Evolutionary conservation across 306 rosid genomes (phyloP).

Genomic region (Trifolium dubium): DNA sequence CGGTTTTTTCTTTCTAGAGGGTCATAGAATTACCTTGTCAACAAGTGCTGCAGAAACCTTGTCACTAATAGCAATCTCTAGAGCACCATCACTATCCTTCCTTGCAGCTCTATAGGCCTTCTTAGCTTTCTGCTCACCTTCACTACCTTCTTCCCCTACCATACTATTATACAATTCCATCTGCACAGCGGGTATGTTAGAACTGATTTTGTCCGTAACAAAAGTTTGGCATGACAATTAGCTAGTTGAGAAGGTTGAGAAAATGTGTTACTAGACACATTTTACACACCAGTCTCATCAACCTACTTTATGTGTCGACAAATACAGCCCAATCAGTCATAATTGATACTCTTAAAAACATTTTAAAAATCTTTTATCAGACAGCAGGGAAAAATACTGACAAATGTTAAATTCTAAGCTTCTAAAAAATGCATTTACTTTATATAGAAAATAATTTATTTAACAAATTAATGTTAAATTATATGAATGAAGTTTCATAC

Average conservation of each 20-base stretch:
- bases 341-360: not conserved
- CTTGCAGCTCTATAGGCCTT: slow-evolving; percentile 55
- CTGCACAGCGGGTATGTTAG: slow-evolving; percentile 41
- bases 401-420: too few relatives aligned
- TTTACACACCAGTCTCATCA: not conserved
- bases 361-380: too few relatives aligned
- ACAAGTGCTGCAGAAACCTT: slow-evolving; percentile 56
- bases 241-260: not conserved
- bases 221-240: slow-evolving; percentile 21
- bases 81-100: slow-evolving; percentile 50
- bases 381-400: too few relatives aligned
- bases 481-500: too few relatives aligned
- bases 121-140: slow-evolving; percentile 49
- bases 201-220: slow-evolving; percentile 19
- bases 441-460: too few relatives aligned
- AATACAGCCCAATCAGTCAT: not conserved
- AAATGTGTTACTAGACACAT: not conserved
- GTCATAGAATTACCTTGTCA: slow-evolving; percentile 47
- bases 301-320: slow-evolving; percentile 10
- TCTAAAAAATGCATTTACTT: too few relatives aligned
- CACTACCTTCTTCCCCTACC: slow-evolving; percentile 56
- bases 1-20: slow-evolving; percentile 3
- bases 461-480: too few relatives aligned
- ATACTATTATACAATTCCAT: slow-evolving; percentile 55
- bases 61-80: slow-evolving; percentile 40